Evolutionary conservation across 2,329 filamentous ascomycete species (phyloP).

Genomic region (Xylaria sp.): DNA sequence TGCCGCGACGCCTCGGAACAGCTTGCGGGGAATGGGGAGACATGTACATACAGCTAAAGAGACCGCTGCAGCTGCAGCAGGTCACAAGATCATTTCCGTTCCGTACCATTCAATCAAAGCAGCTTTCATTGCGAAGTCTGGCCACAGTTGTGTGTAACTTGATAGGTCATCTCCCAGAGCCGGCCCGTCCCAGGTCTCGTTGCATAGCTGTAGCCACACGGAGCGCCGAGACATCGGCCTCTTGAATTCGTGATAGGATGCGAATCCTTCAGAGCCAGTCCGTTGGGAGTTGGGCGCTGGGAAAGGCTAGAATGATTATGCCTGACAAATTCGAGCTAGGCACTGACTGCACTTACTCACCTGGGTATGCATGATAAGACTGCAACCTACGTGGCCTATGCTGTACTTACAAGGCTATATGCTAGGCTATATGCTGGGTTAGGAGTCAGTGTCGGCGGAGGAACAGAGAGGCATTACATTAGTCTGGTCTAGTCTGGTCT

Average conservation of each 20-base stretch:
- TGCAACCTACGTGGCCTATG: not conserved
- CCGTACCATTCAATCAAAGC: not conserved
- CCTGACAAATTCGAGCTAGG: slow-evolving; percentile 11
- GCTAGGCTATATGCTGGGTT: too few species aligned
- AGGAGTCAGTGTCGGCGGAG: slow-evolving; percentile 4
- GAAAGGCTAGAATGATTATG: slow-evolving; percentile 8
- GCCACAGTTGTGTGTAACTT: slow-evolving; percentile 19
- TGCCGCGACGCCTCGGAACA: slow-evolving; percentile 6
- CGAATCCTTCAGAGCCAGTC: slow-evolving; percentile 7
- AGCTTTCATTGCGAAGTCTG: not conserved
- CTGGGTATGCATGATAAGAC: slow-evolving; percentile 6
- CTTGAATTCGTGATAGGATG: not conserved
- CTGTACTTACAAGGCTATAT: not conserved
- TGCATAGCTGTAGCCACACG: not conserved
- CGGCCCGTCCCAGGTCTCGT: slow-evolving; percentile 1
- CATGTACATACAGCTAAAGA: slow-evolving; percentile 6
- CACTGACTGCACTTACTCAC: not conserved
- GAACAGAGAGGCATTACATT: slow-evolving; percentile 6
- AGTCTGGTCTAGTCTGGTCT: too few species aligned
- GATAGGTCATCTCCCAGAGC: slow-evolving; percentile 20
- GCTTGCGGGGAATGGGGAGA: not conserved
- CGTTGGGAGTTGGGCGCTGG: slow-evolving; percentile 4
- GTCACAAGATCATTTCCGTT: slow-evolving; percentile 21
- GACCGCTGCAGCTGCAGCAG: slow-evolving; percentile 14
- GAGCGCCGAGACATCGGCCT: not conserved